A percentile compares a stretch with the other conserved stretches of the same genome.
Conservation (phyloP, 1,284 basidiomycete species). For the Ceratobasidium sp. region DNA sequence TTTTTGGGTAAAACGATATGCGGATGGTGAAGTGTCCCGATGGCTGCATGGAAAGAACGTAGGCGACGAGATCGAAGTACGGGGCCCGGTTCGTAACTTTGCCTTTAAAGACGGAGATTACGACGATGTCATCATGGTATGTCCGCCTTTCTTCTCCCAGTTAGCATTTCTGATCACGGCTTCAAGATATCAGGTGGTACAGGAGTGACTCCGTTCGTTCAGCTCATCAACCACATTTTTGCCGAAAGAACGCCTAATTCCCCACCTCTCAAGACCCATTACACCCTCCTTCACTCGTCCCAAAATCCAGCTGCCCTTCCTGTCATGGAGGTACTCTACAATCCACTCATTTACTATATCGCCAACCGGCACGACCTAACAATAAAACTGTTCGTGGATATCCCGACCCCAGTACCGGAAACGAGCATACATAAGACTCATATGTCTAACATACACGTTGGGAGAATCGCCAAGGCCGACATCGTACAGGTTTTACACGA, state of each 20-base stretch:
- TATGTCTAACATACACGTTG: neutral
- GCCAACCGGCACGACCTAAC: slow-evolving; percentile 37
- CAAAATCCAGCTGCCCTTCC: slow-evolving; percentile 37
- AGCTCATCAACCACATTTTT: slow-evolving; percentile 41
- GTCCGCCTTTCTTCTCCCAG: slow-evolving; percentile 40
- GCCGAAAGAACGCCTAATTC: slow-evolving; percentile 30
- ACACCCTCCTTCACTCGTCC: slow-evolving; percentile 40
- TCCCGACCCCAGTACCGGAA: slow-evolving; percentile 17
- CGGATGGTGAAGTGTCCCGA: slow-evolving; percentile 77
- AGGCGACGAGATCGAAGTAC: slow-evolving; percentile 73
- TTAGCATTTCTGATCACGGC: slow-evolving; percentile 2
- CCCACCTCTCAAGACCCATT: slow-evolving; percentile 33
- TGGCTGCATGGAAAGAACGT: slow-evolving; percentile 75
- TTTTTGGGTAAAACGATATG: slow-evolving; percentile 78
- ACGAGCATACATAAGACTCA: neutral
- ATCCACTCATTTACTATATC: slow-evolving; percentile 33
- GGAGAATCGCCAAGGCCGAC: slow-evolving; percentile 37
- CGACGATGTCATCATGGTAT: slow-evolving; percentile 82
- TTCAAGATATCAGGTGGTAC: slow-evolving; percentile 55
- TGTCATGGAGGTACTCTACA: slow-evolving; percentile 32
- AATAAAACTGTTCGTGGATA: slow-evolving; percentile 39
- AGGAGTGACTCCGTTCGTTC: slow-evolving; percentile 43
- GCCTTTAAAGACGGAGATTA: slow-evolving; percentile 59
- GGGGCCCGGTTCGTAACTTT: slow-evolving; percentile 80
- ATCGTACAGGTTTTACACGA: slow-evolving; percentile 36